Evolutionary conservation across 2,329 filamentous ascomycete species (phyloP).

Genomic region (Talaromyces albobiverticillius): DNA sequence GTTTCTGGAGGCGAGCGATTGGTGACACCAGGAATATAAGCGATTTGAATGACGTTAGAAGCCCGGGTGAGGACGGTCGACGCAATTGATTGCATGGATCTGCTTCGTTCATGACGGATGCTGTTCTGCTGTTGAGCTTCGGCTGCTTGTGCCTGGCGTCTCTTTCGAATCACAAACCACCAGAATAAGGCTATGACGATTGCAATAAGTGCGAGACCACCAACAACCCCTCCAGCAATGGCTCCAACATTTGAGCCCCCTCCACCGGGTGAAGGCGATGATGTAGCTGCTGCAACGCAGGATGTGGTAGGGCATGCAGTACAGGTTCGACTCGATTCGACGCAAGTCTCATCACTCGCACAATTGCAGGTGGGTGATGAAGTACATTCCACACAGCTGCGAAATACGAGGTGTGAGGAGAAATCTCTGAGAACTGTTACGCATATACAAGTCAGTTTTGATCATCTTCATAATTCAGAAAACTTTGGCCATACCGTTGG

Average conservation of each 20-base stretch:
- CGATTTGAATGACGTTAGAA: slow-evolving; percentile 99
- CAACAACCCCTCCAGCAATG: slow-evolving; percentile 88
- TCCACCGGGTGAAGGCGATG: slow-evolving; percentile 19
- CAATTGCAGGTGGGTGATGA: slow-evolving; percentile 61
- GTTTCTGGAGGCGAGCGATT: slow-evolving; percentile 86
- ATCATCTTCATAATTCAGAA: not conserved
- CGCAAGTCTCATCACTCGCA: slow-evolving; percentile 54
- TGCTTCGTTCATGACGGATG: slow-evolving; percentile 45
- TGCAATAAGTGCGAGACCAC: slow-evolving; percentile 74
- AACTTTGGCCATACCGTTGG: slow-evolving; percentile 20
- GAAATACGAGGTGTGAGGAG: slow-evolving; percentile 26
- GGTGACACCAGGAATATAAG: slow-evolving; percentile 95
- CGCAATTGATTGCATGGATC: slow-evolving; percentile 89
- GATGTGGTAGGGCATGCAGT: slow-evolving; percentile 56
- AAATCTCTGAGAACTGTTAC: slow-evolving; percentile 15
- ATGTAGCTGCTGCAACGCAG: slow-evolving; percentile 49
- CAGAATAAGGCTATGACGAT: slow-evolving; percentile 76
- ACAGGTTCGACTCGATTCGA: slow-evolving; percentile 59
- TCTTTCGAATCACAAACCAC: slow-evolving; percentile 81
- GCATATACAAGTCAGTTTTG: not conserved
- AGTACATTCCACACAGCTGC: slow-evolving; percentile 55
- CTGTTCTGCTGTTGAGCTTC: slow-evolving; percentile 45
- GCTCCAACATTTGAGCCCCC: slow-evolving; percentile 70
- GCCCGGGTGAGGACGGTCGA: slow-evolving; percentile 93
- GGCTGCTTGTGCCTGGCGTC: slow-evolving; percentile 55